Evolutionary conservation across 2,329 filamentous ascomycete species (phyloP).

Genomic region (Ramichloridium luteum): DNA sequence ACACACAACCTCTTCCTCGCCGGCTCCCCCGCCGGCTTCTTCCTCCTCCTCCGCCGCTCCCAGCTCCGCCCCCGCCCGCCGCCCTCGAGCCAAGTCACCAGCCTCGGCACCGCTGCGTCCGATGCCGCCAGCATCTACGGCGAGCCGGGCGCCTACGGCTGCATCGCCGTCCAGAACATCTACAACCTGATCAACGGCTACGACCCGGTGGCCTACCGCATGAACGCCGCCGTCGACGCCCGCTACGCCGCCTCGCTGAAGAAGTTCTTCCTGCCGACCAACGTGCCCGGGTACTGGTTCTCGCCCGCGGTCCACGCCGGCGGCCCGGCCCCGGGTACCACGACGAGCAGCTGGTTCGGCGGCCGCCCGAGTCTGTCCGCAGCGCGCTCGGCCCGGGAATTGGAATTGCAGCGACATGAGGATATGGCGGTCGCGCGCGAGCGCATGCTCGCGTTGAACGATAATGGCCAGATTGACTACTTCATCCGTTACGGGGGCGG

Average conservation of each 20-base stretch:
- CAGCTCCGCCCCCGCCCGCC: conserved; percentile 65
- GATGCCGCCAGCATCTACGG: conserved; percentile 51
- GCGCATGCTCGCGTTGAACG: conserved; percentile 76
- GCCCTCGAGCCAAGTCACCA: conserved; percentile 61
- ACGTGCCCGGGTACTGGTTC: conserved; percentile 40
- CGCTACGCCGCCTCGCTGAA: conserved; percentile 66
- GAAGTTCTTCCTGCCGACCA: conserved; percentile 65
- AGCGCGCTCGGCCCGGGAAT: conserved; percentile 40
- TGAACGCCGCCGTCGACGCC: conserved; percentile 81
- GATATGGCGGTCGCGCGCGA: conserved; percentile 86
- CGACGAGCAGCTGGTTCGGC: conserved; percentile 27
- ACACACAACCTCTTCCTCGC: conserved; percentile 80
- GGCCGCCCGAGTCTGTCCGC: conserved; percentile 18
- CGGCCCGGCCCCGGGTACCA: not conserved
- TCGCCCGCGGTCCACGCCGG: conserved; percentile 12
- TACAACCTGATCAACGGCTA: conserved; percentile 81
- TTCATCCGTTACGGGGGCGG: conserved; percentile 74
- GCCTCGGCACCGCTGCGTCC: conserved; percentile 39
- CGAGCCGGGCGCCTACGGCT: conserved; percentile 71
- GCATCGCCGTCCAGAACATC: conserved; percentile 85
- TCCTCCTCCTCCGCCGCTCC: conserved; percentile 68
- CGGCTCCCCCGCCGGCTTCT: conserved; percentile 86
- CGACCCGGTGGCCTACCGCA: conserved; percentile 75
- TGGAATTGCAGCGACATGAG: conserved; percentile 91
- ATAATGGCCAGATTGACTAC: conserved; percentile 93